Percentiles rank a stretch among this genome's conserved stretches.
phyloP scores from a whole-genome alignment of 768 basidiomycete species.

The Suillus placidus region DNA sequence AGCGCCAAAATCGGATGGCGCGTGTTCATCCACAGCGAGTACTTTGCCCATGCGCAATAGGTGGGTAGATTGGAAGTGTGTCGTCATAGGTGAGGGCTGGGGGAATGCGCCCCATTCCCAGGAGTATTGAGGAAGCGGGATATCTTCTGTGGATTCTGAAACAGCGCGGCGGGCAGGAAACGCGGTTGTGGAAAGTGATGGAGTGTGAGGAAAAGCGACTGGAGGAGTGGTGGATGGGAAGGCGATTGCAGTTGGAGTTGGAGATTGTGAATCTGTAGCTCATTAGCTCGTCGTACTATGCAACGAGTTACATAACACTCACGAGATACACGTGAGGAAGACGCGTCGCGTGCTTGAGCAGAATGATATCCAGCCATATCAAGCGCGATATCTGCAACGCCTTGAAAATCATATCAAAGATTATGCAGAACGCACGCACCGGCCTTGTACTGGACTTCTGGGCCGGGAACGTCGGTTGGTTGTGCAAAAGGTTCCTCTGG shows the following conservation, averaged over 20 bases:
- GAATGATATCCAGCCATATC: slow-evolving; percentile 84
- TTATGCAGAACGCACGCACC: slow-evolving; percentile 38
- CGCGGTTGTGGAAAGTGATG: slow-evolving; percentile 30
- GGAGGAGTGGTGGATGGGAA: slow-evolving; percentile 11
- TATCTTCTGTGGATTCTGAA: slow-evolving; percentile 64
- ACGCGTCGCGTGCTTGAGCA: slow-evolving; percentile 38
- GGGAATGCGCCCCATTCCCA: slow-evolving; percentile 97
- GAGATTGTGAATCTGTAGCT: slow-evolving; percentile 8
- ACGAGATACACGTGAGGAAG: slow-evolving; percentile 45
- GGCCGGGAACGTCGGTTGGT: slow-evolving; percentile 46
- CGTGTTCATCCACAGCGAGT: slow-evolving; percentile 12
- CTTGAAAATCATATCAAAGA: slow-evolving; percentile 9
- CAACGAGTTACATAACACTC: slow-evolving; percentile 14
- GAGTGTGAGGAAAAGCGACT: slow-evolving; percentile 22
- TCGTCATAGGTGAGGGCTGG: slow-evolving; percentile 68
- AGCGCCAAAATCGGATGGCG: slow-evolving; percentile 19
- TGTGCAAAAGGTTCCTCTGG: slow-evolving; percentile 49
- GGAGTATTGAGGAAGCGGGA: slow-evolving; percentile 62
- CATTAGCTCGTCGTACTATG: not conserved
- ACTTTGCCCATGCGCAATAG: slow-evolving; percentile 17
- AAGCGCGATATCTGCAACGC: slow-evolving; percentile 65
- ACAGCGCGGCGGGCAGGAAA: slow-evolving; percentile 52
- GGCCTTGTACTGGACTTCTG: slow-evolving; percentile 64
- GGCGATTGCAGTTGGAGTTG: not conserved
- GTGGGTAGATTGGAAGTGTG: slow-evolving; percentile 41